phyloP scores from a whole-genome alignment of 352 stramenopile species.

The Pythium folliculosum region DNA sequence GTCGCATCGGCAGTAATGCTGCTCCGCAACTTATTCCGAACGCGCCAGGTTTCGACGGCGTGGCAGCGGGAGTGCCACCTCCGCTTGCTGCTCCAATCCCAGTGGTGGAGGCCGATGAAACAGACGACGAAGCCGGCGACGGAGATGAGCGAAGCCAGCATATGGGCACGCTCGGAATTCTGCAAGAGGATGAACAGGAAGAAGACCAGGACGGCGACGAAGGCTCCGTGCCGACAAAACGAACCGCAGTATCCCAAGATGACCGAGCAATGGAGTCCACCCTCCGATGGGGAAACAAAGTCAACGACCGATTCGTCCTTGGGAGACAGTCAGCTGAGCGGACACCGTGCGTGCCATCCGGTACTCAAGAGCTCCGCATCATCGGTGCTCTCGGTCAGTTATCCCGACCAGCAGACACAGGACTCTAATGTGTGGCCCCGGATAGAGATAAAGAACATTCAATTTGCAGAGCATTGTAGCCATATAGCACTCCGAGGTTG shows the following conservation, averaged over 20 bases:
- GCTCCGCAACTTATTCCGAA: background rate
- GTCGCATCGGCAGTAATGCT: background rate
- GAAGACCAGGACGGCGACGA: background rate
- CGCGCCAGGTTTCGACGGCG: background rate
- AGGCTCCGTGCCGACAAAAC: background rate
- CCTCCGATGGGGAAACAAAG: constrained; percentile 1
- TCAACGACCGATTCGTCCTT: background rate
- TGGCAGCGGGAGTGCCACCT: background rate
- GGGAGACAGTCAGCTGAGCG: background rate
- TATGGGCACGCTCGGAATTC: constrained; percentile 4
- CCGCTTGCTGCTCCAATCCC: too few species aligned
- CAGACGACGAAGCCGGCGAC: background rate
- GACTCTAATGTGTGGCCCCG: background rate
- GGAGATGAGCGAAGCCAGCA: constrained; percentile 4
- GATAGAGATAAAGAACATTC: background rate
- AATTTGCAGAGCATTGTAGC: background rate
- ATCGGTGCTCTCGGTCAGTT: constrained; percentile 7
- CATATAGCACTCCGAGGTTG: too few species aligned
- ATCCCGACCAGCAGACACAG: background rate
- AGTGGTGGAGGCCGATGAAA: background rate
- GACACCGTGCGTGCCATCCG: background rate
- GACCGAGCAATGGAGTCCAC: background rate
- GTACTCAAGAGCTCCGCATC: background rate
- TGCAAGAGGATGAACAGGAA: constrained; percentile 15
- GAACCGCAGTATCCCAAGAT: background rate